phyloP scores from a whole-genome alignment of 2,329 filamentous ascomycete species.

The Arthrobotrys entomopaga region DNA sequence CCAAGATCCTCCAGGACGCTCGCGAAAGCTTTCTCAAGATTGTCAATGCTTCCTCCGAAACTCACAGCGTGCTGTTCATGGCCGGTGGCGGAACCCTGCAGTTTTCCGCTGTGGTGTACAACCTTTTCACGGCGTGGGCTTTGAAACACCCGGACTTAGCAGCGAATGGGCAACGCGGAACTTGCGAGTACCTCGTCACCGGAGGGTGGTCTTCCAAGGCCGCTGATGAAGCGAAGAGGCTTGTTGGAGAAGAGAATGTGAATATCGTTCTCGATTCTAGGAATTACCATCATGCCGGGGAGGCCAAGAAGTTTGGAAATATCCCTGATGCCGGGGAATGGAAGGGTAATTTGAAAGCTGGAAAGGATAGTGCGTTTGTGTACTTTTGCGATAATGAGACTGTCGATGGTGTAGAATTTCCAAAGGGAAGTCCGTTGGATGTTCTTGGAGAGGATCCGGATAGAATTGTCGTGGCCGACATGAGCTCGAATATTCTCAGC shows the following conservation, averaged over 20 bases:
- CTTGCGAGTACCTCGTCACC: conserved; percentile 86
- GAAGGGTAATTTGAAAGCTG: conserved; percentile 74
- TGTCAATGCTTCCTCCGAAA: conserved; percentile 79
- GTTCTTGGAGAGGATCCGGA: conserved; percentile 70
- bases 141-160: conserved; percentile 72
- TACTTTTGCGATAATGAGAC: conserved; percentile 97
- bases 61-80: conserved; percentile 89
- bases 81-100: conserved; percentile 86
- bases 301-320: conserved; percentile 80
- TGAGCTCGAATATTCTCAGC: conserved; percentile 93
- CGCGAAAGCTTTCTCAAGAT: conserved; percentile 75
- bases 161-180: conserved; percentile 72
- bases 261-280: conserved; percentile 79
- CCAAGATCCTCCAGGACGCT: conserved; percentile 79
- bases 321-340: conserved; percentile 82
- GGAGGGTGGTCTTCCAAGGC: conserved; percentile 93
- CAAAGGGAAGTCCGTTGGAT: conserved; percentile 71
- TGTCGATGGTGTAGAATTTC: conserved; percentile 92
- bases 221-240: conserved; percentile 79
- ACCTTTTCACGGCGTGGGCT: conserved; percentile 84
- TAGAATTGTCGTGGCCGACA: conserved; percentile 86
- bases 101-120: conserved; percentile 85
- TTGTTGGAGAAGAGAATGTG: conserved; percentile 80
- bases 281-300: conserved; percentile 57
- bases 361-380: conserved; percentile 71